A percentile compares a stretch with the other conserved stretches of the same genome.
phyloP scores from a whole-genome alignment of 768 basidiomycete genomes.

The Pulveroboletus sp. region DNA sequence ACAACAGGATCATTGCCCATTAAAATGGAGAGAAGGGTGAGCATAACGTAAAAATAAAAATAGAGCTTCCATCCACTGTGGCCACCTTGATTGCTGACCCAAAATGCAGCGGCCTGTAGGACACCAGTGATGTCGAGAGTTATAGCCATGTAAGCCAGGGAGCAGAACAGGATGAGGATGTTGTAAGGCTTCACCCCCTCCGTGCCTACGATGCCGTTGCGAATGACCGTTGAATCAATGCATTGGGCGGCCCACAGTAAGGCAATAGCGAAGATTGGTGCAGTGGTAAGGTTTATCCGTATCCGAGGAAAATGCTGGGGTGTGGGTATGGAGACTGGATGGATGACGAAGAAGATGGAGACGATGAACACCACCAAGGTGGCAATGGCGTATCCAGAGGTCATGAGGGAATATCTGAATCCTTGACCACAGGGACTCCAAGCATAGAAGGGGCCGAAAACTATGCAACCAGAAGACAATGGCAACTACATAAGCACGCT shows the following conservation, averaged over 20 bases:
- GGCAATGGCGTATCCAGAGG: slow-evolving; percentile 40
- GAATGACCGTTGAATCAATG: slow-evolving; percentile 44
- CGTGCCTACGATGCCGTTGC: slow-evolving; percentile 73
- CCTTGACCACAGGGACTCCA: no score
- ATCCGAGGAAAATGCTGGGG: slow-evolving; percentile 32
- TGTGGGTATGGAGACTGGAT: slow-evolving; percentile 39
- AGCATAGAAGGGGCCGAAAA: not conserved
- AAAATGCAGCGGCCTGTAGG: slow-evolving; percentile 81
- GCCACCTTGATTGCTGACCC: slow-evolving; percentile 80
- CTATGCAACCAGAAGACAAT: no score
- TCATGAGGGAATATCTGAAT: slow-evolving; percentile 31
- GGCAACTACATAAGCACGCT: not conserved
- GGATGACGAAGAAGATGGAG: slow-evolving; percentile 50
- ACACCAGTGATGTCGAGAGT: slow-evolving; percentile 88
- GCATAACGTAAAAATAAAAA: slow-evolving; percentile 78
- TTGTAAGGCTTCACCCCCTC: slow-evolving; percentile 86
- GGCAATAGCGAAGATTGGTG: slow-evolving; percentile 49
- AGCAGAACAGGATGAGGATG: slow-evolving; percentile 89
- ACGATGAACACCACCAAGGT: slow-evolving; percentile 50
- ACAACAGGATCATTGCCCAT: slow-evolving; percentile 96
- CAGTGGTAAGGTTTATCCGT: slow-evolving; percentile 47
- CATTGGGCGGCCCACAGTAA: slow-evolving; percentile 55
- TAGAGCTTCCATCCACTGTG: slow-evolving; percentile 67
- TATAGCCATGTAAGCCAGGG: slow-evolving; percentile 88
- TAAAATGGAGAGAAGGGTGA: slow-evolving; percentile 68